Percentiles rank a stretch among this genome's conserved stretches.
phyloP scores from a whole-genome alignment of 352 stramenopile species.

The Aphanomyces astaci region DNA sequence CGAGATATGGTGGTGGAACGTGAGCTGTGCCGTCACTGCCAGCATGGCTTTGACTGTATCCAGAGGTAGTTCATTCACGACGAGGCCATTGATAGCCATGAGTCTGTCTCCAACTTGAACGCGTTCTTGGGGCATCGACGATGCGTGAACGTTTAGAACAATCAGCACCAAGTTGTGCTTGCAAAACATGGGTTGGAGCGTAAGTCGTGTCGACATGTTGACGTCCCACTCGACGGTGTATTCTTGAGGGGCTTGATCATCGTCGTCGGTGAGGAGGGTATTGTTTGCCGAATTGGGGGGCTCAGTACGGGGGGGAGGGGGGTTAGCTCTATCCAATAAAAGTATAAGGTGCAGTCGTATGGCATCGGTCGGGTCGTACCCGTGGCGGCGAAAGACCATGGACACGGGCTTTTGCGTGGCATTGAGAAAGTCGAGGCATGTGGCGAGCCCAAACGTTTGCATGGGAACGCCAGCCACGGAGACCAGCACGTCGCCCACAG shows the following conservation, averaged over 20 bases:
- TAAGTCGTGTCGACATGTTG: not conserved
- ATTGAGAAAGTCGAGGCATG: slow-evolving; percentile 16
- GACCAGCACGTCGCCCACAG: slow-evolving; percentile 1
- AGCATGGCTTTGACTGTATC: not conserved
- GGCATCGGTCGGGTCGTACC: not conserved
- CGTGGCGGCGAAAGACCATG: slow-evolving; percentile 10
- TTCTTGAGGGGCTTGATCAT: not conserved
- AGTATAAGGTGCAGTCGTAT: too few relatives aligned
- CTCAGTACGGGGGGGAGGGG: too few relatives aligned
- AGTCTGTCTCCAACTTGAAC: slow-evolving; percentile 70
- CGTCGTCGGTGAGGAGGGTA: too few relatives aligned
- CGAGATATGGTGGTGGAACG: not conserved
- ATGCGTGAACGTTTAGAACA: slow-evolving; percentile 58
- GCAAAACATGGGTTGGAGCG: not conserved
- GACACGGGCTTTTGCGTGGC: slow-evolving; percentile 12
- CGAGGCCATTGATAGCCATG: slow-evolving; percentile 51
- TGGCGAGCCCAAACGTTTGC: not conserved
- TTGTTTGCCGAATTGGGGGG: too few relatives aligned
- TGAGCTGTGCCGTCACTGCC: not conserved
- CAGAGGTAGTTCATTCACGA: slow-evolving; percentile 28
- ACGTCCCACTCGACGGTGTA: not conserved
- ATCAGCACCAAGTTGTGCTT: not conserved
- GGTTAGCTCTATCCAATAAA: too few relatives aligned
- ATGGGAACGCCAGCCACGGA: slow-evolving; percentile 9
- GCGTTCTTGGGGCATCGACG: slow-evolving; percentile 46